These are phyloP conservation scores for Emydomyces testavorans DNA, from an alignment of 2,329 filamentous ascomycete genomes.

Conservation along the genomic window DNA sequence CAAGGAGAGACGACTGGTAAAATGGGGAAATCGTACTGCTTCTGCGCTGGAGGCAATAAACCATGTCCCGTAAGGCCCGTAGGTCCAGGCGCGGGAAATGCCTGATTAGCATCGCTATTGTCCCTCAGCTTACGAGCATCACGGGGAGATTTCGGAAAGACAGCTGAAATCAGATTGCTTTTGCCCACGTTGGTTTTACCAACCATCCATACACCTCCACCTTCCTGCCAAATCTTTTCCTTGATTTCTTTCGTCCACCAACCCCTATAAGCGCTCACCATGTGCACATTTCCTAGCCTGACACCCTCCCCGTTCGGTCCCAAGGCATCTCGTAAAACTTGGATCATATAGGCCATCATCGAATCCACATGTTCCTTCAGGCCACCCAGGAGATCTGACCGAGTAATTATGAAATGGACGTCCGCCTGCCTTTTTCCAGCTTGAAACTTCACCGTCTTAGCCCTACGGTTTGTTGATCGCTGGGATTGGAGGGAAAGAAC, in stretches of 20 bases:
- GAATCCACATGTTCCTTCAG: constrained; percentile 71
- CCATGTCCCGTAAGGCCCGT: constrained; percentile 24
- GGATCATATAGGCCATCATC: constrained; percentile 73
- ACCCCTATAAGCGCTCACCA: constrained; percentile 70
- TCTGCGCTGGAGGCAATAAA: constrained; percentile 64
- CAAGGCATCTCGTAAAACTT: constrained; percentile 65
- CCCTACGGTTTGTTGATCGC: constrained; percentile 68
- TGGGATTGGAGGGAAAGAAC: constrained; percentile 61
- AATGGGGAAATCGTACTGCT: constrained; percentile 62
- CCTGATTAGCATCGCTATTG: not conserved
- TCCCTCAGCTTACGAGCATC: constrained; percentile 18
- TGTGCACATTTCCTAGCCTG: constrained; percentile 77
- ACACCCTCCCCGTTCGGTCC: constrained; percentile 55
- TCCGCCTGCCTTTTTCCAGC: constrained; percentile 62
- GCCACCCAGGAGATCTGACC: constrained; percentile 74
- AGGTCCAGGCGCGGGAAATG: not conserved
- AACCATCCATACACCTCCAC: constrained; percentile 86
- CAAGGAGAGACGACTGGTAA: constrained; percentile 81
- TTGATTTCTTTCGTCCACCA: constrained; percentile 90
- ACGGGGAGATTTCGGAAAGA: constrained; percentile 62
- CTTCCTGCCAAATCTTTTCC: constrained; percentile 70
- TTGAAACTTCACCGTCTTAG: constrained; percentile 54
- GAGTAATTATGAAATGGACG: constrained; percentile 81
- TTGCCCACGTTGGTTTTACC: constrained; percentile 99
- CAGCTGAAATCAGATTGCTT: constrained; percentile 74